Conservation (phyloP, 176 grass and related monocot species). For the Raddia guianensis region DNA sequence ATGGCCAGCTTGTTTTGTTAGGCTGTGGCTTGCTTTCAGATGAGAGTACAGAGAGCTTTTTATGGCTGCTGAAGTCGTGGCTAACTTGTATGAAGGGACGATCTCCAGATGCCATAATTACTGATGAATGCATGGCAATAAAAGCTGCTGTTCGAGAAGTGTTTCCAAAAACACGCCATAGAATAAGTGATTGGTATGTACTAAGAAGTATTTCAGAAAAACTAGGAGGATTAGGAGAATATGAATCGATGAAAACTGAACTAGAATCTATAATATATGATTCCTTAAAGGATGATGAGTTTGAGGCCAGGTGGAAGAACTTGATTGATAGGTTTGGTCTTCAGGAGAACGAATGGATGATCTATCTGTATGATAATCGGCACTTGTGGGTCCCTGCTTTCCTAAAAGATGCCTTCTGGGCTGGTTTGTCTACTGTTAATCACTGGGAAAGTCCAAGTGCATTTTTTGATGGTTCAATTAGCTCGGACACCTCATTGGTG, state of each 20-base stretch:
- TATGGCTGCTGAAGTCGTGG: constrained; percentile 77
- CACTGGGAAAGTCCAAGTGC: constrained; percentile 42
- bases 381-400: constrained; percentile 72
- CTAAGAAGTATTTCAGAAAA: constrained; percentile 58
- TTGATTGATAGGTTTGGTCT: constrained; percentile 52
- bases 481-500: constrained; percentile 55
- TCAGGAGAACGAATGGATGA: constrained; percentile 64
- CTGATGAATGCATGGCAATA: constrained; percentile 57
- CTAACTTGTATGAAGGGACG: constrained; percentile 63
- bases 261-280: constrained; percentile 54
- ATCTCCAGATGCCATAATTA: constrained; percentile 61
- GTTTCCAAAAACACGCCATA: constrained; percentile 61
- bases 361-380: constrained; percentile 66
- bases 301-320: constrained; percentile 69
- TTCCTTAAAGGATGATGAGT: constrained; percentile 62
- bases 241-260: constrained; percentile 48
- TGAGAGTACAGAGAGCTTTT: constrained; percentile 72
- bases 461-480: constrained; percentile 63
- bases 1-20: constrained; percentile 70
- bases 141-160: constrained; percentile 56
- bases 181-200: constrained; percentile 62
- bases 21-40: constrained; percentile 79
- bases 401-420: constrained; percentile 72
- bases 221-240: constrained; percentile 45
- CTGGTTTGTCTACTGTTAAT: constrained; percentile 56